phyloP scores from a whole-genome alignment of 148 eudicot species.

The Camellia granthamiana region DNA sequence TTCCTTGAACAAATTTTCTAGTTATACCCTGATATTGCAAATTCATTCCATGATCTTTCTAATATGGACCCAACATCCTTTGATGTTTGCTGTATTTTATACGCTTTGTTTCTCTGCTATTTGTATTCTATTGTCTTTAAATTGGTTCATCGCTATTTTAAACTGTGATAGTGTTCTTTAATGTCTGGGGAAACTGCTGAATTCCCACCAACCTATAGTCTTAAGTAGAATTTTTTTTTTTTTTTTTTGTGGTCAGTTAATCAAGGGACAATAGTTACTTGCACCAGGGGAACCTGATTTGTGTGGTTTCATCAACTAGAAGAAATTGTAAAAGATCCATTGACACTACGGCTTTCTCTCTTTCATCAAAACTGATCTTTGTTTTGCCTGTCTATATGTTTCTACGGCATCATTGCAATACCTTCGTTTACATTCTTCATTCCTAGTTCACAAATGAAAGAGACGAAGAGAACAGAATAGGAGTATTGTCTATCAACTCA shows the following conservation, averaged over 20 bases:
- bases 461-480: no score
- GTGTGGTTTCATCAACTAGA: background rate
- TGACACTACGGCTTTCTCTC: background rate
- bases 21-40: no score
- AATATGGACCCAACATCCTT: no score
- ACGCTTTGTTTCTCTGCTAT: no score
- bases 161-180: background rate
- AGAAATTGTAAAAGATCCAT: background rate
- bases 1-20: no score
- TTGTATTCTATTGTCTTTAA: no score
- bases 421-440: background rate
- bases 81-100: no score
- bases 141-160: no score
- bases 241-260: background rate
- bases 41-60: no score
- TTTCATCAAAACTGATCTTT: background rate
- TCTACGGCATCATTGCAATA: background rate
- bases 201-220: background rate
- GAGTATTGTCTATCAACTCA: background rate
- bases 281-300: background rate
- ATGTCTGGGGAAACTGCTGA: background rate
- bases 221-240: background rate
- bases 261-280: background rate
- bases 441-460: slow-evolving; percentile 3
- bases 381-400: background rate